Conservation (phyloP, 2,329 filamentous ascomycete species). For the Lecanicillium sp. region DNA sequence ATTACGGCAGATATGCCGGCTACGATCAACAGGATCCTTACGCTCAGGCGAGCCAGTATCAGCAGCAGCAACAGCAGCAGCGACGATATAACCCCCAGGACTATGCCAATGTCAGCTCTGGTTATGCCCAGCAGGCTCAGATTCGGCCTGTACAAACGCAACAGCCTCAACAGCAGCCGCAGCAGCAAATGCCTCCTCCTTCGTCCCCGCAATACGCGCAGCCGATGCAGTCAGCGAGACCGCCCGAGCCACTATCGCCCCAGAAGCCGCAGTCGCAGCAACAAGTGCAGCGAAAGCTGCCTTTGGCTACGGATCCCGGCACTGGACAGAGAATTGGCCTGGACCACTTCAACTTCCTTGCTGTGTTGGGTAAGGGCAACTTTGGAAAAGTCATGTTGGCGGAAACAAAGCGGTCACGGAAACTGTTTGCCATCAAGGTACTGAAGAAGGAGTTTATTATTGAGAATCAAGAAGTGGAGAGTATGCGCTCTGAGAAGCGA, state of each 20-base stretch:
- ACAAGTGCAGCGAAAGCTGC: constrained; percentile 44
- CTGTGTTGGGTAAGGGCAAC: constrained; percentile 96
- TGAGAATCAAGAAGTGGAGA: constrained; percentile 98
- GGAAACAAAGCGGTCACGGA: constrained; percentile 86
- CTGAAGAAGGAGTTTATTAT: constrained; percentile 99
- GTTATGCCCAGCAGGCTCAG: constrained; percentile 33
- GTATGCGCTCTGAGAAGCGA: constrained; percentile 92
- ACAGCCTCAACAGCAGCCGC: constrained; percentile 26
- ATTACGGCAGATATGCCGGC: constrained; percentile 25
- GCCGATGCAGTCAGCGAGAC: constrained; percentile 16
- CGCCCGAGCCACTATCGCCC: constrained; percentile 22
- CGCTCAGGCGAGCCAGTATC: constrained; percentile 23
- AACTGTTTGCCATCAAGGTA: constrained; percentile 96
- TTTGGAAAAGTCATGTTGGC: constrained; percentile 99
- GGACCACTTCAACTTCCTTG: constrained; percentile 98
- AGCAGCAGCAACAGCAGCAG: constrained; percentile 35
- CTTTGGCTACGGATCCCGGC: constrained; percentile 62
- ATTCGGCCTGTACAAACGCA: constrained; percentile 16
- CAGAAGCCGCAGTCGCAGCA: constrained; percentile 9
- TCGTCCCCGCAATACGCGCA: constrained; percentile 18
- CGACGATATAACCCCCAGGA: constrained; percentile 59
- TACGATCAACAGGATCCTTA: constrained; percentile 28
- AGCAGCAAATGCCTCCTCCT: constrained; percentile 19
- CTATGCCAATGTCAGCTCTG: constrained; percentile 54
- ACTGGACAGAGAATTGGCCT: constrained; percentile 82